Base-by-base conservation (phyloP, 345 rosid genomes). In the Linum lewisii region DNA sequence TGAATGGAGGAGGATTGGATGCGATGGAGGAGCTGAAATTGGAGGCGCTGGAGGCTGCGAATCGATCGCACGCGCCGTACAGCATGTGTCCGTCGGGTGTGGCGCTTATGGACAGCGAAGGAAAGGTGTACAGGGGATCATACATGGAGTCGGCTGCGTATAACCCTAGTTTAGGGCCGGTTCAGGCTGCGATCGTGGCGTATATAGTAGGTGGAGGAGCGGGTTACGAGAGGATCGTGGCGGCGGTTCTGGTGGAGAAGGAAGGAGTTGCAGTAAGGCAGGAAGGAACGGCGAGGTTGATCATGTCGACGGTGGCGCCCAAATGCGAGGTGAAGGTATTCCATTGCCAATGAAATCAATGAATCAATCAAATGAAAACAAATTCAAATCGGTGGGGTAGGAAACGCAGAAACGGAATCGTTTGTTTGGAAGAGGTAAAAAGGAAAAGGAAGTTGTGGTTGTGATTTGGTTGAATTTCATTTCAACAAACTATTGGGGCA, bases 141-240 rank as follows among this genome's bases (percentile, higher is more conserved):
- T 93, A 93, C 56, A 73, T 66, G 80, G 99, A 93, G 69, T 93
- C 99, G 2, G 99, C 95, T 9, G 99, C 99, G 14, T 80, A 82
- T 76, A 93, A 89, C 54, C 99, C 99, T 0, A 93, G 97, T 71
- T 18, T 93, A 57, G 95, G 97, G 1, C 99, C 97, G 3, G 76
- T 84, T n/a, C 99, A 93, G 78, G 95, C 95, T 62, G 96, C 99
- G 69, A 18, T 93, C 63, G 84, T 90, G 73, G 92, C 89, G 36
- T 89, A 74, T 69, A 19, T 89, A 21, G 84, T 84, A 0, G 77
- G 69, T 1, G 81, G 85, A 2, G 95, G 97, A 19, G 92, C 80
- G 15, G 95, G 79, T 4, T 89, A 85, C 54, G 95, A 85, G 74
- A 73, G 78, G 63, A 93, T 93, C 70, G 70, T 70, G 29, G 81